Evolutionary conservation across 23 red algal genomes (phyloP).

Genomic region (Porphyridium purpureum): DNA sequence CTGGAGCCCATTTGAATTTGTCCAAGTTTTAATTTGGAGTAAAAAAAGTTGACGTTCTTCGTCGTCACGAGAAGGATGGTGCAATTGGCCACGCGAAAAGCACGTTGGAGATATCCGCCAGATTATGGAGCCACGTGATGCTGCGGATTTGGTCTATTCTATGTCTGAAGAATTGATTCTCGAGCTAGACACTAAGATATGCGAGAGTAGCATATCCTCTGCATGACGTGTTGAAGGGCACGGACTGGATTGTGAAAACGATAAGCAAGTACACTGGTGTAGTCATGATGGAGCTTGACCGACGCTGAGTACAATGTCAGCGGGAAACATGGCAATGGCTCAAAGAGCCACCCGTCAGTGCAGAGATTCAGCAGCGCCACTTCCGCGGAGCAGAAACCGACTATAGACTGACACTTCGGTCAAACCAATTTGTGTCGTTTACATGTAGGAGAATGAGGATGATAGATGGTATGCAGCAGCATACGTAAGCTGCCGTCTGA

Average conservation of each 20-base stretch:
- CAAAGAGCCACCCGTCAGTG: background rate
- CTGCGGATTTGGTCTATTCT: background rate
- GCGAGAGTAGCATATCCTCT: background rate
- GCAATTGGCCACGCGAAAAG: background rate
- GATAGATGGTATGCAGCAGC: background rate
- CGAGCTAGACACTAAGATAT: background rate
- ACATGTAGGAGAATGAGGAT: background rate
- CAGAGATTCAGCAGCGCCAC: background rate
- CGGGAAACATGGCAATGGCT: background rate
- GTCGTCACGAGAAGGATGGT: background rate
- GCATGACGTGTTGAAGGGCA: background rate
- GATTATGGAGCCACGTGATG: background rate
- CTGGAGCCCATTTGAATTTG: background rate
- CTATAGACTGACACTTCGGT: background rate
- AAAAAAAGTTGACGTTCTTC: background rate
- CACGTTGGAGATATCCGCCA: background rate
- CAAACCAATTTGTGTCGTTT: background rate
- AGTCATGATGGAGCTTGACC: background rate
- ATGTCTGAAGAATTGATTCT: background rate
- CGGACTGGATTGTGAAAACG: background rate
- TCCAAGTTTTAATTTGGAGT: background rate
- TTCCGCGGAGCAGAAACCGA: background rate
- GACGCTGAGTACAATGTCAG: background rate
- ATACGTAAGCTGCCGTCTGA: background rate
- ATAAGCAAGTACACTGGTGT: background rate